Evolutionary conservation across 768 basidiomycete species (phyloP).

Genomic region (Crucibulum laeve): DNA sequence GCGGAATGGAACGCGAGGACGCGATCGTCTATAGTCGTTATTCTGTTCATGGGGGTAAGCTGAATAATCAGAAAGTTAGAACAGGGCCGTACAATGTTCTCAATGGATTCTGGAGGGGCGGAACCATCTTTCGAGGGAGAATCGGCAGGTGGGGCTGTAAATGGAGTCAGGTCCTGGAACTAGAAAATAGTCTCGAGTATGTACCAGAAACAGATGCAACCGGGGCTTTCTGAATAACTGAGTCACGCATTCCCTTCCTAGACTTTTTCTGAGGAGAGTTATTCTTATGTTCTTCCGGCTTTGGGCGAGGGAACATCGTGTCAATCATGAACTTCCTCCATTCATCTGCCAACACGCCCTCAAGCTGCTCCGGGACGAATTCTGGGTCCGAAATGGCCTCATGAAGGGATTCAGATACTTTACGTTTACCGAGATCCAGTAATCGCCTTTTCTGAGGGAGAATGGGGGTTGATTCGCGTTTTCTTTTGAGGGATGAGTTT

Average conservation of each 20-base stretch:
- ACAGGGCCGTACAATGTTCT: not conserved
- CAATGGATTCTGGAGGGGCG: not conserved
- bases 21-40: conserved; percentile 23
- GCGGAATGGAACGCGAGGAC: conserved; percentile 22
- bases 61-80: not conserved
- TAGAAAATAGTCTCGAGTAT: no score
- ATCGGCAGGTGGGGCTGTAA: no score
- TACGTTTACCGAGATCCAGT: conserved; percentile 3
- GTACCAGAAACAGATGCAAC: no score
- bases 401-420: conserved; percentile 7
- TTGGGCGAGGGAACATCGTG: conserved; percentile 58
- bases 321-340: conserved; percentile 51
- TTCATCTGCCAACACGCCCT: conserved; percentile 42
- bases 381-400: conserved; percentile 13
- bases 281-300: conserved; percentile 12
- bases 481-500: conserved; percentile 36
- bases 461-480: conserved; percentile 35
- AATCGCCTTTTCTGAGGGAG: conserved; percentile 30
- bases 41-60: conserved; percentile 10
- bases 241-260: not conserved
- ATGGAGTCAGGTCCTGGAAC: no score
- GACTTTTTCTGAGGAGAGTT: conserved; percentile 2
- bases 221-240: no score
- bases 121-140: not conserved
- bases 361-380: conserved; percentile 31